Conservation (phyloP, 2,329 filamentous ascomycete species). For the Lasiodiplodia gonubiensis region DNA sequence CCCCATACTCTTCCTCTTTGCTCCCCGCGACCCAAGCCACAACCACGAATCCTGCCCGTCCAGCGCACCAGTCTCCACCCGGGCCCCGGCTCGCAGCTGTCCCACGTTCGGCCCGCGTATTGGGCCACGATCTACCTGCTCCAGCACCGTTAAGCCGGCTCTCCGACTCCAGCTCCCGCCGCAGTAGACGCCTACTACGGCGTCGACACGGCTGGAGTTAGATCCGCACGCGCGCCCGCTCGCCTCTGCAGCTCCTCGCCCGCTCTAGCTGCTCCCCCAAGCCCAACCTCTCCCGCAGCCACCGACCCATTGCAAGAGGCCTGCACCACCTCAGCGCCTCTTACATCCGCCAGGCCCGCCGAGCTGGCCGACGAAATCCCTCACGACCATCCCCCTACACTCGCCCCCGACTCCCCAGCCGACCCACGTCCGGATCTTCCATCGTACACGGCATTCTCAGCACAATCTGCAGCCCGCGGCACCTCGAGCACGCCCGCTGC, state of each 20-base stretch:
- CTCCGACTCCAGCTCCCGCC: slow-evolving; percentile 16
- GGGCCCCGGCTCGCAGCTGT: background rate
- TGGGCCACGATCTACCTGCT: slow-evolving; percentile 15
- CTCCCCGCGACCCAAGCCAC: slow-evolving; percentile 10
- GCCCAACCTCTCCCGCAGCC: background rate
- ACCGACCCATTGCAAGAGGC: slow-evolving; percentile 14
- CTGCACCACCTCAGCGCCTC: slow-evolving; percentile 34
- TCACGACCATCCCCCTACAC: slow-evolving; percentile 62
- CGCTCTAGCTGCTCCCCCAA: slow-evolving; percentile 1
- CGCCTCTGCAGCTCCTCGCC: slow-evolving; percentile 12
- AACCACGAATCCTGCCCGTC: slow-evolving; percentile 16
- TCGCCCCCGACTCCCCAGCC: slow-evolving; percentile 71
- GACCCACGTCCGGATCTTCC: slow-evolving; percentile 60
- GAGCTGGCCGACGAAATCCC: slow-evolving; percentile 71
- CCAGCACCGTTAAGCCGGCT: slow-evolving; percentile 1
- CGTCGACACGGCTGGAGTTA: slow-evolving; percentile 3
- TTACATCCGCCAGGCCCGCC: slow-evolving; percentile 57
- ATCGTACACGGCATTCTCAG: slow-evolving; percentile 48
- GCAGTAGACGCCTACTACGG: slow-evolving; percentile 6
- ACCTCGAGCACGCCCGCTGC: slow-evolving; percentile 32
- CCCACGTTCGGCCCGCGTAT: slow-evolving; percentile 24
- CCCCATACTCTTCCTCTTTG: slow-evolving; percentile 15
- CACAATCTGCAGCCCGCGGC: slow-evolving; percentile 38
- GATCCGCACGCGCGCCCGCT: background rate
- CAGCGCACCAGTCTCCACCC: slow-evolving; percentile 11